These are phyloP conservation scores for Rhizoclosmatium globosum DNA, from an alignment of 192 early-diverging fungal genomes.

Conservation along the genomic window DNA sequence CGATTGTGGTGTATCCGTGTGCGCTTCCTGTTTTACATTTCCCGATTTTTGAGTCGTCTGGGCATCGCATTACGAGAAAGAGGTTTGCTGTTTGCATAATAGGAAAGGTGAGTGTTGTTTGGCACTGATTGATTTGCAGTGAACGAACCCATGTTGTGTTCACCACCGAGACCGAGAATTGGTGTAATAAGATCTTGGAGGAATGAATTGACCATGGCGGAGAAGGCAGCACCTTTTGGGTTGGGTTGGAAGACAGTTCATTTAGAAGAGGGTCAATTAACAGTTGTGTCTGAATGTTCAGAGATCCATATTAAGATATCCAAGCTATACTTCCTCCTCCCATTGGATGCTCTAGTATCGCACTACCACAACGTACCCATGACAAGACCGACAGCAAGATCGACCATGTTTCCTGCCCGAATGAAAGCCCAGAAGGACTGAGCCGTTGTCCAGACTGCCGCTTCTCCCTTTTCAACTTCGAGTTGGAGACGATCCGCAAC, in stretches of 20 bases:
- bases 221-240: conserved; percentile 69
- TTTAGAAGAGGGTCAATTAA: conserved; percentile 24
- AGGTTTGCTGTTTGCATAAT: not conserved
- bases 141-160: conserved; percentile 40
- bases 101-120: too few species aligned
- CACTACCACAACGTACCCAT: conserved; percentile 63
- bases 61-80: conserved; percentile 30
- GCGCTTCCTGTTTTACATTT: not conserved
- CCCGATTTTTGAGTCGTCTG: conserved; percentile 2
- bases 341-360: conserved; percentile 16
- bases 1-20: not conserved
- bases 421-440: not conserved
- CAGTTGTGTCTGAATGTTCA: too few species aligned
- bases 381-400: conserved; percentile 72
- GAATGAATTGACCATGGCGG: conserved; percentile 40
- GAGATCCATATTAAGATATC: too few species aligned
- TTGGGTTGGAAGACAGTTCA: conserved; percentile 68
- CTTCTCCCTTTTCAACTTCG: not conserved
- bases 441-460: not conserved
- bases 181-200: conserved; percentile 65
- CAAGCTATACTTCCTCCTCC: conserved; percentile 28
- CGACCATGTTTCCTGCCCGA: conserved; percentile 61
- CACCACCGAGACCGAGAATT: conserved; percentile 61
- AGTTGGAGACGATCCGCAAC: not conserved
- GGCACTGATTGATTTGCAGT: too few species aligned